Evolutionary conservation across 2,329 filamentous ascomycete genomes (phyloP).

Genomic region (Clathrospora elynae): DNA sequence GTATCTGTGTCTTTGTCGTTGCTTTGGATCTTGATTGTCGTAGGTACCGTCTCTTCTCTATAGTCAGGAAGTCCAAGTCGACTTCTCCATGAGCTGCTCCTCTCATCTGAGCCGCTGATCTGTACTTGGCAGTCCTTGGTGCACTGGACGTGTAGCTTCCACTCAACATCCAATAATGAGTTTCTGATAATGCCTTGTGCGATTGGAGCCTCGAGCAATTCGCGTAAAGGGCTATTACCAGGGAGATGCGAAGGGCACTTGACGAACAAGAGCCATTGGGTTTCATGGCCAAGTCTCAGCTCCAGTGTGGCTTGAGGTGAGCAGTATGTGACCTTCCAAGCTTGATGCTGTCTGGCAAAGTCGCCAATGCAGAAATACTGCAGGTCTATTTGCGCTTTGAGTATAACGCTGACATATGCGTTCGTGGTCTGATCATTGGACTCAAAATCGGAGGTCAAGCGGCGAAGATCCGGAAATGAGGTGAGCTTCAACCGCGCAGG

Average conservation of each 20-base stretch:
- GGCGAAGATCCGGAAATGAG: constrained; percentile 20
- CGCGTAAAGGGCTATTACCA: constrained; percentile 49
- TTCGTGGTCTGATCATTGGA: not conserved
- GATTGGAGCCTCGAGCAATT: constrained; percentile 44
- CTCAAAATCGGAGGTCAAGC: not conserved
- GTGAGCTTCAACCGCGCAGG: constrained; percentile 29
- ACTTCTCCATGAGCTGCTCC: constrained; percentile 46
- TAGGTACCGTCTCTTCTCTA: constrained; percentile 52
- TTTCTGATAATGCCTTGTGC: constrained; percentile 20
- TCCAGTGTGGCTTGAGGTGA: constrained; percentile 49
- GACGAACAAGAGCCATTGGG: constrained; percentile 55
- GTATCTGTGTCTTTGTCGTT: constrained; percentile 32
- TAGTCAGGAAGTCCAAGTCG: constrained; percentile 47
- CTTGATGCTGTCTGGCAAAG: constrained; percentile 33
- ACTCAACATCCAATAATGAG: constrained; percentile 25
- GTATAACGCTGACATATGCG: constrained; percentile 14
- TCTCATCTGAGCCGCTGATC: constrained; percentile 25
- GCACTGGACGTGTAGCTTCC: constrained; percentile 32
- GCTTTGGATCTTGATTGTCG: constrained; percentile 50
- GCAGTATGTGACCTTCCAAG: constrained; percentile 53
- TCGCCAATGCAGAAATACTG: constrained; percentile 22
- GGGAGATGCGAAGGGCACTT: constrained; percentile 49
- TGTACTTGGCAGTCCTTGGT: constrained; percentile 13
- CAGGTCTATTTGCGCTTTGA: constrained; percentile 11
- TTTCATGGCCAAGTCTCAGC: constrained; percentile 46